A percentile compares a stretch with the other conserved stretches of the same genome.
phyloP scores from a whole-genome alignment of 306 rosid species.

The Cyclanthera cordifolia region DNA sequence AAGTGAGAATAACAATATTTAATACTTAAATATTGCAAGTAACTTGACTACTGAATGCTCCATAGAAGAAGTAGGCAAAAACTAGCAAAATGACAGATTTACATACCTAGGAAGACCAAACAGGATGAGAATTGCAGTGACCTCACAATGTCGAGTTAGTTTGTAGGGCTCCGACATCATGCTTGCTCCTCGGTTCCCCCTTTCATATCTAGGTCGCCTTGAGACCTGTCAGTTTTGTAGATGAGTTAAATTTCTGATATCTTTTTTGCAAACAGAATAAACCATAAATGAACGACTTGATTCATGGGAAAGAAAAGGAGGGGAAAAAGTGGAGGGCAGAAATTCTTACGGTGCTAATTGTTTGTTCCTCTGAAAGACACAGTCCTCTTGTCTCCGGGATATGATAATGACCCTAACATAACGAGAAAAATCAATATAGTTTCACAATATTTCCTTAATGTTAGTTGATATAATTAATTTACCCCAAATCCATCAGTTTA shows the following conservation, averaged over 20 bases:
- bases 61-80: slow-evolving; percentile 9
- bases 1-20: neutral
- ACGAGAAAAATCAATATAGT: neutral
- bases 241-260: neutral
- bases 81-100: neutral
- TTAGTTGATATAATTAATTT: too few relatives aligned
- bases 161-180: slow-evolving; percentile 45
- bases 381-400: slow-evolving; percentile 59
- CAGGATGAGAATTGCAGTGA: slow-evolving; percentile 85
- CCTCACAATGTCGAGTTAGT: slow-evolving; percentile 70
- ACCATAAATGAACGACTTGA: neutral
- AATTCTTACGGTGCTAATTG: slow-evolving; percentile 41
- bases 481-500: too few relatives aligned
- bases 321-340: neutral
- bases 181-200: slow-evolving; percentile 30
- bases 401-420: slow-evolving; percentile 43
- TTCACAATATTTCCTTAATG: neutral
- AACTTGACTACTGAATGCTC: neutral
- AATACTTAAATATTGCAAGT: too few relatives aligned
- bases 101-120: slow-evolving; percentile 89
- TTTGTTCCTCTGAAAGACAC: slow-evolving; percentile 63
- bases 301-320: neutral
- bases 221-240: slow-evolving; percentile 24
- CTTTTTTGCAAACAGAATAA: neutral
- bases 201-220: slow-evolving; percentile 37